Conservation (phyloP, 1,139 yeast species). For the Taphrina confusa region DNA sequence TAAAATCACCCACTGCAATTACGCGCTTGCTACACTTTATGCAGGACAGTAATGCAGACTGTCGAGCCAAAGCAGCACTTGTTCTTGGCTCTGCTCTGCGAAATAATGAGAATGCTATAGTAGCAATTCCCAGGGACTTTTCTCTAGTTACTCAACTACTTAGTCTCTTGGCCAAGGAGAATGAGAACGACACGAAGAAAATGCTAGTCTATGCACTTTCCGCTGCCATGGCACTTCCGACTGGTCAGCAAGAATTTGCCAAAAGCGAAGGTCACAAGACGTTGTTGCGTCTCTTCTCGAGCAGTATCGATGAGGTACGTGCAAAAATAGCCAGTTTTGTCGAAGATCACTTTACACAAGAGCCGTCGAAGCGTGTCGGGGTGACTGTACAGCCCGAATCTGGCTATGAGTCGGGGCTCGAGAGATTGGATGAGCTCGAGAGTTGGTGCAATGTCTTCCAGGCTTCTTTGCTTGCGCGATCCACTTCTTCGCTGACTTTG, state of each 20-base stretch:
- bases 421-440: constrained; percentile 7
- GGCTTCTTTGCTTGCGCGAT: neutral
- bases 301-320: constrained; percentile 35
- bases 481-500: constrained; percentile 27
- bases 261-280: constrained; percentile 36
- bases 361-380: neutral
- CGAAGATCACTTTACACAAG: constrained; percentile 40
- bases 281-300: constrained; percentile 30
- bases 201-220: constrained; percentile 44
- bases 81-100: constrained; percentile 53
- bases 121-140: constrained; percentile 39
- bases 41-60: constrained; percentile 29
- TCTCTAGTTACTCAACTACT: constrained; percentile 39
- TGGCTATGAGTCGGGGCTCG: neutral
- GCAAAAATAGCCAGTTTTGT: constrained; percentile 40
- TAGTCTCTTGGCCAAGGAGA: constrained; percentile 38
- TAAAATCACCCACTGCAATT: constrained; percentile 24
- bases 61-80: constrained; percentile 46
- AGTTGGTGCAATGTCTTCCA: constrained; percentile 27
- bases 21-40: constrained; percentile 43
- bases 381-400: constrained; percentile 12
- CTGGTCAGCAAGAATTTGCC: constrained; percentile 36
- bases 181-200: constrained; percentile 39
- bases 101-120: constrained; percentile 69
- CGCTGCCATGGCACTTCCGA: constrained; percentile 44